Percentiles rank a stretch among this genome's conserved stretches.
These are phyloP conservation scores for Starmerella floricola DNA, from an alignment of 805 yeast genomes.

Conservation along the genomic window DNA sequence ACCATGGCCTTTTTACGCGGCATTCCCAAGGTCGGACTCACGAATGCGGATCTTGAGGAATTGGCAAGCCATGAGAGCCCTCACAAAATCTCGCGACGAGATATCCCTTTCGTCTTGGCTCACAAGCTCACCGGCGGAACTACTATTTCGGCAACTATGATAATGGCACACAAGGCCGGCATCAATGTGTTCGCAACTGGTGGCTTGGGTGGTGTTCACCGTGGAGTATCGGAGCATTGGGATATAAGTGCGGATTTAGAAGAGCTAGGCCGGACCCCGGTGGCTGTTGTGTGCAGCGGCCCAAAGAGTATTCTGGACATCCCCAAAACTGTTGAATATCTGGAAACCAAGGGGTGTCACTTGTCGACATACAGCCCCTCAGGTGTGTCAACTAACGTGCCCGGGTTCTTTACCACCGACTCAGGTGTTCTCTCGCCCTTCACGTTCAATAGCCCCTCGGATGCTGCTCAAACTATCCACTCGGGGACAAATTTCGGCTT, in stretches of 20 bases:
- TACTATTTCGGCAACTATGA: constrained; percentile 82
- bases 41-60: constrained; percentile 35
- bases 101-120: constrained; percentile 61
- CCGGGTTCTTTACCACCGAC: constrained; percentile 72
- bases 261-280: constrained; percentile 70
- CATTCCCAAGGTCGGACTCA: constrained; percentile 55
- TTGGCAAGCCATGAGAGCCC: constrained; percentile 34
- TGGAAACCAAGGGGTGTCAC: constrained; percentile 84
- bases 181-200: constrained; percentile 85
- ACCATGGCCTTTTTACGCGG: constrained; percentile 73
- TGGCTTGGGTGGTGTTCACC: constrained; percentile 85
- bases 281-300: constrained; percentile 85
- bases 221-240: constrained; percentile 60
- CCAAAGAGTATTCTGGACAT: constrained; percentile 80
- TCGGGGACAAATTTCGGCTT: constrained; percentile 39
- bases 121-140: constrained; percentile 66
- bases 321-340: constrained; percentile 65
- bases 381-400: constrained; percentile 40
- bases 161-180: constrained; percentile 60
- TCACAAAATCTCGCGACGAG: constrained; percentile 69
- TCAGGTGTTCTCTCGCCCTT: constrained; percentile 66
- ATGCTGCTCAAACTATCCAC: constrained; percentile 52
- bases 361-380: constrained; percentile 54
- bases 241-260: constrained; percentile 82
- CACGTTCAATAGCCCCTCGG: constrained; percentile 38